phyloP scores from a whole-genome alignment of 345 rosid genomes.

The Kernera saxatilis region DNA sequence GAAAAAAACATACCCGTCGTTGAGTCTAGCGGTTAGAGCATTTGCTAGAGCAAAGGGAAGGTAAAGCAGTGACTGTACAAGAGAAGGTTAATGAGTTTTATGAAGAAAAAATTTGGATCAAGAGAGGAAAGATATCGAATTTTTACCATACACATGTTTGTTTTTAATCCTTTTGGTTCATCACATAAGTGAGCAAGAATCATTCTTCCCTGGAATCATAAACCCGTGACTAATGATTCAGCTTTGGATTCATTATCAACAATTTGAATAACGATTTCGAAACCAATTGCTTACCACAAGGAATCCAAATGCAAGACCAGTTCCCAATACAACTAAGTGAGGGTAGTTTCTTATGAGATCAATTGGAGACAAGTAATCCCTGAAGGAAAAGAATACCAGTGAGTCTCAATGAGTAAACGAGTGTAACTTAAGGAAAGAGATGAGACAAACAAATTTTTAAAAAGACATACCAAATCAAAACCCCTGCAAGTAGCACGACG shows the following conservation, averaged over 20 bases:
- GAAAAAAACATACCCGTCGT: conserved; percentile 60
- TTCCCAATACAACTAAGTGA: conserved; percentile 81
- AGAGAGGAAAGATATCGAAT: neutral
- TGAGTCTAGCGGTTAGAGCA: conserved; percentile 80
- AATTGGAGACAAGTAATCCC: conserved; percentile 55
- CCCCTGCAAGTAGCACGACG: conserved; percentile 65
- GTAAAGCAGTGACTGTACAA: conserved; percentile 69
- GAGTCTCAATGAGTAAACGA: neutral
- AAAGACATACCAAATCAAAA: conserved; percentile 60
- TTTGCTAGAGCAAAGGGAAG: conserved; percentile 96
- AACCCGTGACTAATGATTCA: neutral
- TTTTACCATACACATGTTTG: conserved; percentile 97
- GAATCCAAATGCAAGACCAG: conserved; percentile 99
- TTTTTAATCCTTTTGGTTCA: conserved; percentile 96
- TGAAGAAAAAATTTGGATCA: neutral
- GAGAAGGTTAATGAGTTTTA: neutral
- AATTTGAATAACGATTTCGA: neutral
- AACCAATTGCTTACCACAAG: conserved; percentile 68
- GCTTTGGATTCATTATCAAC: neutral
- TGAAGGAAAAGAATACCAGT: neutral
- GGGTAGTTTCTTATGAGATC: conserved; percentile 77
- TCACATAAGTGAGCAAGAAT: conserved; percentile 97
- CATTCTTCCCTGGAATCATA: conserved; percentile 78
- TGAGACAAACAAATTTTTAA: neutral
- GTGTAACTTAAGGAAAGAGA: neutral